These are phyloP conservation scores for Eucalyptus curtisii DNA, from an alignment of 345 rosid genomes.

Conservation along the genomic window DNA sequence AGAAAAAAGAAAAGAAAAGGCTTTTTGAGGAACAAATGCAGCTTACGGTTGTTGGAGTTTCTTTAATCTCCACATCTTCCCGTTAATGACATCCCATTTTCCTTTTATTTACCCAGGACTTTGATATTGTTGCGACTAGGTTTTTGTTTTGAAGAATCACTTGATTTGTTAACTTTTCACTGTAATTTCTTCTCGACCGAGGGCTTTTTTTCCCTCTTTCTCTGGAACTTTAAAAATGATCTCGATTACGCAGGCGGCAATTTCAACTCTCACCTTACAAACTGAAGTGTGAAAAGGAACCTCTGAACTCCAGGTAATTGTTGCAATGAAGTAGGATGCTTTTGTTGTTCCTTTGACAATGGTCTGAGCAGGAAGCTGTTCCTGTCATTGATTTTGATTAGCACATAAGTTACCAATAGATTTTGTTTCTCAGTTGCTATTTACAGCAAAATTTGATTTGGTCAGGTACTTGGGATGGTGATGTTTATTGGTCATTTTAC, in stretches of 20 bases:
- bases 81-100: not conserved
- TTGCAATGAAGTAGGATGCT: not conserved
- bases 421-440: not conserved
- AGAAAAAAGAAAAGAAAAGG: not conserved
- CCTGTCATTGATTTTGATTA: not conserved
- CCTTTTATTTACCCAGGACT: not conserved
- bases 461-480: not conserved
- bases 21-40: not conserved
- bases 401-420: not conserved
- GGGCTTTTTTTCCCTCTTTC: not conserved
- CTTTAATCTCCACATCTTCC: not conserved
- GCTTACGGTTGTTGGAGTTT: not conserved
- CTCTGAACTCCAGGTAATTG: conserved; percentile 72
- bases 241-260: conserved; percentile 55
- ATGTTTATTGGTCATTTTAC: not conserved
- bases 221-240: not conserved
- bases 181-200: not conserved
- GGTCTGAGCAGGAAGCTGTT: not conserved
- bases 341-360: not conserved
- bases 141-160: not conserved
- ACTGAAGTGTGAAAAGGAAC: conserved; percentile 91
- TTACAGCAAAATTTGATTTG: not conserved
- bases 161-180: not conserved
- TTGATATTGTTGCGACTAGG: not conserved
- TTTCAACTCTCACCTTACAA: conserved; percentile 60